Conservation (phyloP, 1,284 basidiomycete species). For the Malassezia pachydermatis region DNA sequence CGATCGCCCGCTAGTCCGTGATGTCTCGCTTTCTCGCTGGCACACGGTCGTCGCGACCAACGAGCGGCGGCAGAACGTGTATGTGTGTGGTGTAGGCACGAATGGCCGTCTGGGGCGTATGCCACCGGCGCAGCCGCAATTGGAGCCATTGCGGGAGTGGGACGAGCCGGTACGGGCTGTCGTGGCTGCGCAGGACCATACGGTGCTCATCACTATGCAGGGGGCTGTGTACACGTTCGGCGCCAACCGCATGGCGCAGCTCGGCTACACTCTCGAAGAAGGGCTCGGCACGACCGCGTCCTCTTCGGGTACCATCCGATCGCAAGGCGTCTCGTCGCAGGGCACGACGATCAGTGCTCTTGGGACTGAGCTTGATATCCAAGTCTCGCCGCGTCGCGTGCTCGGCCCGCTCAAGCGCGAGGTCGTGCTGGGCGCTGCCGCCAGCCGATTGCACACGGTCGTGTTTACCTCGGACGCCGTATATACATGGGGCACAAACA, state of each 20-base stretch:
- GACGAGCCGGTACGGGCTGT: constrained; percentile 54
- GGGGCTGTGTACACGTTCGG: constrained; percentile 88
- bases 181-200: constrained; percentile 87
- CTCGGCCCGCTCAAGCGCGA: constrained; percentile 70
- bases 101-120: constrained; percentile 57
- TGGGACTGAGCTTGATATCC: constrained; percentile 52
- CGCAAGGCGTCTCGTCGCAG: constrained; percentile 50
- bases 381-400: constrained; percentile 66
- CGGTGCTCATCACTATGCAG: constrained; percentile 65
- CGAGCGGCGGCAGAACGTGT: constrained; percentile 38
- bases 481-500: constrained; percentile 92
- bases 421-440: constrained; percentile 68
- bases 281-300: constrained; percentile 28
- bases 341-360: constrained; percentile 11
- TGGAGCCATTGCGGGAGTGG: constrained; percentile 58
- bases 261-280: constrained; percentile 75
- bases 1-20: constrained; percentile 31
- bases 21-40: constrained; percentile 38
- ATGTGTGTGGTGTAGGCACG: constrained; percentile 39
- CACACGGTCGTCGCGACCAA: constrained; percentile 40
- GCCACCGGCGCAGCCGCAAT: constrained; percentile 67
- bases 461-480: constrained; percentile 77
- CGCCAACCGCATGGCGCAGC: constrained; percentile 59
- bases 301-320: constrained; percentile 20
- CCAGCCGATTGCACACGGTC: constrained; percentile 73